These are phyloP conservation scores for Eustoma russellianum DNA, from an alignment of 257 asterid genomes.

Conservation along the genomic window DNA sequence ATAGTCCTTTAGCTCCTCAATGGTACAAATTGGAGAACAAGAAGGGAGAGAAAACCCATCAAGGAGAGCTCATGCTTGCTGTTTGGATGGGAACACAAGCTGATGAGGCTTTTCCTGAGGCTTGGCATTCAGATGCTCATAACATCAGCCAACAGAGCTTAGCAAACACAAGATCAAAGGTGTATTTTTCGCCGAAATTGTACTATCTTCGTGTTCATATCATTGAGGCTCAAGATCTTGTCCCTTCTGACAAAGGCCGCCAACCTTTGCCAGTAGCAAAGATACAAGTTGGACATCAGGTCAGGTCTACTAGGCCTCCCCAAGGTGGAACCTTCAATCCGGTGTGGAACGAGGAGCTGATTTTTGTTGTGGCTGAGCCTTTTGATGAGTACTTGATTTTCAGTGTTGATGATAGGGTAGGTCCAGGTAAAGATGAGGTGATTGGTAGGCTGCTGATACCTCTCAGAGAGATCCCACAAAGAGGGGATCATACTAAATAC, in stretches of 20 bases:
- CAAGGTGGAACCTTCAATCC: conserved; percentile 40
- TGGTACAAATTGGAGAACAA: conserved; percentile 62
- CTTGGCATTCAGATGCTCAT: conserved; percentile 91
- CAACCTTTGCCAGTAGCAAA: conserved; percentile 44
- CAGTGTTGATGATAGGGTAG: conserved; percentile 57
- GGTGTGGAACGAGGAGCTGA: conserved; percentile 82
- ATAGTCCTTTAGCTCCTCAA: conserved; percentile 86
- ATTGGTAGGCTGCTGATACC: conserved; percentile 58
- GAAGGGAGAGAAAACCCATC: conserved; percentile 39
- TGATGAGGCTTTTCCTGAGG: conserved; percentile 82
- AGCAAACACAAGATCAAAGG: conserved; percentile 60
- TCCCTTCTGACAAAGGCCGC: conserved; percentile 47
- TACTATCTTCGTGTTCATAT: conserved; percentile 69
- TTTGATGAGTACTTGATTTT: conserved; percentile 53
- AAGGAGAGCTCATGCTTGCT: conserved; percentile 82
- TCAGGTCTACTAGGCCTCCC: conserved; percentile 52
- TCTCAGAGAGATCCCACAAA: conserved; percentile 34
- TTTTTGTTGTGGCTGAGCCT: conserved; percentile 81
- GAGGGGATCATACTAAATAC: conserved; percentile 40
- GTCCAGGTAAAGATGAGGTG: conserved; percentile 49
- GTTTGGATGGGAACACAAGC: conserved; percentile 98
- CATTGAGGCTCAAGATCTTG: conserved; percentile 70
- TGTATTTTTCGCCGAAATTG: conserved; percentile 64
- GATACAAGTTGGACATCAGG: conserved; percentile 58
- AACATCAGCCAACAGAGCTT: conserved; percentile 45